phyloP scores from a whole-genome alignment of 2,329 filamentous ascomycete genomes.

The Fusarium palustre region DNA sequence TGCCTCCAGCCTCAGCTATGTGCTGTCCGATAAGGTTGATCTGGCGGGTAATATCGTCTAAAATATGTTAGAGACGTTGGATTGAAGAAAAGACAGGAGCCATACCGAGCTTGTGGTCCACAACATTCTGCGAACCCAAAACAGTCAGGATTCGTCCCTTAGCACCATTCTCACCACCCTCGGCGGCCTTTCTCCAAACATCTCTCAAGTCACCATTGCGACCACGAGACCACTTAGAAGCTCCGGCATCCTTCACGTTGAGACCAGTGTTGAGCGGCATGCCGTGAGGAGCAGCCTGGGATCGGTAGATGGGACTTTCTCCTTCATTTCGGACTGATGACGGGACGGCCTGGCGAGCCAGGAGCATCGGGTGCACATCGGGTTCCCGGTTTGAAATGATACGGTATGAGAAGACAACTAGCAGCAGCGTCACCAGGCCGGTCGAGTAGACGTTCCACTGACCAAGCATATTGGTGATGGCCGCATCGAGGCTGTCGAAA shows the following conservation, averaged over 20 bases:
- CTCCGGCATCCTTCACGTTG: constrained; percentile 82
- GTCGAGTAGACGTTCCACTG: constrained; percentile 89
- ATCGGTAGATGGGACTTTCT: constrained; percentile 87
- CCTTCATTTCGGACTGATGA: constrained; percentile 84
- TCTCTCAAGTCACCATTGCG: constrained; percentile 91
- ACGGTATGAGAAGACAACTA: constrained; percentile 76
- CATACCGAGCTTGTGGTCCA: constrained; percentile 76
- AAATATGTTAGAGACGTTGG: constrained; percentile 15
- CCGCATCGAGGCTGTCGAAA: constrained; percentile 75
- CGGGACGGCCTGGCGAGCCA: constrained; percentile 84
- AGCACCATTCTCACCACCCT: constrained; percentile 72
- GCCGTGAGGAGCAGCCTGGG: constrained; percentile 86
- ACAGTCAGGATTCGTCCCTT: constrained; percentile 83
- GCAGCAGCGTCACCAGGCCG: constrained; percentile 71
- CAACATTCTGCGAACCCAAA: constrained; percentile 77
- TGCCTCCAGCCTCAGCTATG: constrained; percentile 76
- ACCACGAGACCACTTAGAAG: constrained; percentile 84
- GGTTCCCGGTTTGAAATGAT: constrained; percentile 80
- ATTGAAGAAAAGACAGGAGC: not conserved
- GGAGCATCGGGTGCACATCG: constrained; percentile 90
- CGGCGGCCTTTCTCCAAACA: constrained; percentile 82
- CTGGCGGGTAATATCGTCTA: constrained; percentile 80
- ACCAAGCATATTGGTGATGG: constrained; percentile 74
- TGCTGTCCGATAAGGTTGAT: constrained; percentile 89
- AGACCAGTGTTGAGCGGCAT: constrained; percentile 82